A percentile compares a stretch with the other conserved stretches of the same genome.
Evolutionary conservation across 2,329 filamentous ascomycete genomes (phyloP).

Genomic region (Phialocephala subalpina): DNA sequence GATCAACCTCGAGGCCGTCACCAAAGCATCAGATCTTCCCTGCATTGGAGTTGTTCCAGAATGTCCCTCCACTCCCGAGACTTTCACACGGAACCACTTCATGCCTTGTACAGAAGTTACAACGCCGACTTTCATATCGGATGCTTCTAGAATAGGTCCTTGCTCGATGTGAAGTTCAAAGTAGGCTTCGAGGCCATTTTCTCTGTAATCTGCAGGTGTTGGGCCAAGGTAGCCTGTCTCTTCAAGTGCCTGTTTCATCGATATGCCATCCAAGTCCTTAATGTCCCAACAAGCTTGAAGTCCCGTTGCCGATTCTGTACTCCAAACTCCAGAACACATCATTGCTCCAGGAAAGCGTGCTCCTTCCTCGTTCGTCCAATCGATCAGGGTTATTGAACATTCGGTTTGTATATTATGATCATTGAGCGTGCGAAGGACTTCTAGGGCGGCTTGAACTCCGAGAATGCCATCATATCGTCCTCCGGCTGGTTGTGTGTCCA

Average conservation of each 20-base stretch:
- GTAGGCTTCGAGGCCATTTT: conserved; percentile 73
- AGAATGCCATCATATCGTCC: conserved; percentile 80
- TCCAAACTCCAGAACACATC: conserved; percentile 79
- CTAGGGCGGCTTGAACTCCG: conserved; percentile 74
- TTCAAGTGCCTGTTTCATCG: conserved; percentile 53
- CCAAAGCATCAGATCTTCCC: conserved; percentile 71
- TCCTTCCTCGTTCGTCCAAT: conserved; percentile 68
- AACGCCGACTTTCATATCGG: conserved; percentile 69
- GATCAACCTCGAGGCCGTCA: conserved; percentile 46
- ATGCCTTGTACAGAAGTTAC: conserved; percentile 74
- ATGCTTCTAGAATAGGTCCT: conserved; percentile 74
- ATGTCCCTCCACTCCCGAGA: conserved; percentile 53
- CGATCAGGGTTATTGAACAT: conserved; percentile 63
- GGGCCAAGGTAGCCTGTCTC: conserved; percentile 75
- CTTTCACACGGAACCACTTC: conserved; percentile 70
- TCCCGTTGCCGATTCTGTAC: conserved; percentile 61
- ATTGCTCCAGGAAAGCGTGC: conserved; percentile 80
- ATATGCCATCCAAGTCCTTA: conserved; percentile 52
- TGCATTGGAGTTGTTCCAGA: conserved; percentile 51
- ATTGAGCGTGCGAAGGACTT: conserved; percentile 72
- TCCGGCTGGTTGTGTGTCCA: conserved; percentile 67
- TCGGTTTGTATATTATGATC: conserved; percentile 74
- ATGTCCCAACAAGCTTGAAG: conserved; percentile 68
- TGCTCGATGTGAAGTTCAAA: conserved; percentile 82
- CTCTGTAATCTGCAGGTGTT: conserved; percentile 61